A percentile compares a stretch with the other conserved stretches of the same genome.
Evolutionary conservation across 192 early-diverging fungal genomes (phyloP).

Genomic region (Irineochytrium annulatum): DNA sequence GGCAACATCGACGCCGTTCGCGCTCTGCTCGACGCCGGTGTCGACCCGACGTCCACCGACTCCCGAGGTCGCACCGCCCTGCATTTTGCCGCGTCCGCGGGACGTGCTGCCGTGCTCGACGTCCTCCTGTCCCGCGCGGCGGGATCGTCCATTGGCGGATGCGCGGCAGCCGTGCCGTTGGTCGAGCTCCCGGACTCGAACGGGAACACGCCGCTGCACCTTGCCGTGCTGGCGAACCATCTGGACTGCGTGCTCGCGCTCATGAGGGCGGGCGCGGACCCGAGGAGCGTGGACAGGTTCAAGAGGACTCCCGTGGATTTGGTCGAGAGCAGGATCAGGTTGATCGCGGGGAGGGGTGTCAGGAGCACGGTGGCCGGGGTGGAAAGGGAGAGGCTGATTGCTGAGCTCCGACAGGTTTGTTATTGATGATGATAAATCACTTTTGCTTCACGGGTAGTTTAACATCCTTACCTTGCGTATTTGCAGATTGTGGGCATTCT

Average conservation of each 20-base stretch:
- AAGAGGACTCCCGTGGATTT: conserved; percentile 15
- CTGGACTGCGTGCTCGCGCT: conserved; percentile 25
- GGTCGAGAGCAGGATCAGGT: not conserved
- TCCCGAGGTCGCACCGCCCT: conserved; percentile 67
- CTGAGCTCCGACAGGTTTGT: not conserved
- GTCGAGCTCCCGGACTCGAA: conserved; percentile 28
- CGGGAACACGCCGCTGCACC: conserved; percentile 37
- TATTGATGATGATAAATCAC: no score
- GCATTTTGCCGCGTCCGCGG: conserved; percentile 79
- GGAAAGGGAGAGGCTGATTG: not conserved
- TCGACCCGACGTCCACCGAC: conserved; percentile 2
- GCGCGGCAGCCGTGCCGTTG: not conserved
- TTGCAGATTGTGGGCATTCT: conserved; percentile 1
- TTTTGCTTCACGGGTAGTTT: not conserved
- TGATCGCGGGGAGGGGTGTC: not conserved
- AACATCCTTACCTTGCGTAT: no score
- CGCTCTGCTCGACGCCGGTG: not conserved
- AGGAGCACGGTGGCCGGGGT: not conserved
- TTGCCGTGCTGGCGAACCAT: conserved; percentile 31
- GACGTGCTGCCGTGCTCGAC: conserved; percentile 56
- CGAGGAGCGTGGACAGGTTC: not conserved
- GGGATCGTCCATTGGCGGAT: not conserved
- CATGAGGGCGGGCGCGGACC: conserved; percentile 24
- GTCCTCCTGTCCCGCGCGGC: conserved; percentile 41
- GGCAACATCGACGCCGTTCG: not conserved